These are phyloP conservation scores for Obelidium mucronatum DNA, from an alignment of 192 early-diverging fungal genomes.

Conservation along the genomic window DNA sequence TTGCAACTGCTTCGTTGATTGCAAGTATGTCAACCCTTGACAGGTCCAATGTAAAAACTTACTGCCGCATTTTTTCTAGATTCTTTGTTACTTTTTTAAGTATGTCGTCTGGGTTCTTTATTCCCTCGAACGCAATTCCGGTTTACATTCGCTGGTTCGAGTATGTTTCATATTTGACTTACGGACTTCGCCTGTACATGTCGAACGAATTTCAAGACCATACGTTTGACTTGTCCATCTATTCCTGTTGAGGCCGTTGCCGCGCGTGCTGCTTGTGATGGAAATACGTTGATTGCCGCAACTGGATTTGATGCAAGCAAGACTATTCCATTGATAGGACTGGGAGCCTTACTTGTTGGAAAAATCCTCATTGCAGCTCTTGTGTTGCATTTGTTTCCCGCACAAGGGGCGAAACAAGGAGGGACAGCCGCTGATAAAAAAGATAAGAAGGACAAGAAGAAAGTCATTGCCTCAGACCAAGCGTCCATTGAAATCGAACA, in stretches of 20 bases:
- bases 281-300: conserved; percentile 37
- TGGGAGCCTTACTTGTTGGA: conserved; percentile 35
- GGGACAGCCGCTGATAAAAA: not conserved
- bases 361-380: conserved; percentile 42
- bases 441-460: not conserved
- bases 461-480: not conserved
- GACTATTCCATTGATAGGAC: conserved; percentile 27
- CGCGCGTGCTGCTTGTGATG: conserved; percentile 41
- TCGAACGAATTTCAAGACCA: conserved; percentile 55
- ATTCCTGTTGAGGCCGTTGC: not conserved
- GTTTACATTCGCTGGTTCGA: conserved; percentile 49
- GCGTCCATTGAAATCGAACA: not conserved
- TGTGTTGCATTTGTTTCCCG: conserved; percentile 25
- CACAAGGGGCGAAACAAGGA: conserved; percentile 1
- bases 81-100: conserved; percentile 48
- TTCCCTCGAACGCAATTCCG: conserved; percentile 46
- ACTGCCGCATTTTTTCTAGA: conserved; percentile 7
- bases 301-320: conserved; percentile 41
- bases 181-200: conserved; percentile 42
- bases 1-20: conserved; percentile 52
- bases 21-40: conserved; percentile 13
- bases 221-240: conserved; percentile 43
- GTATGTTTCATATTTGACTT: conserved; percentile 43
- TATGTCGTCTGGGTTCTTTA: conserved; percentile 50
- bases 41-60: not conserved